These are phyloP conservation scores for Chaetomium cochliodes DNA, from an alignment of 495 filamentous ascomycete species.

Conservation along the genomic window DNA sequence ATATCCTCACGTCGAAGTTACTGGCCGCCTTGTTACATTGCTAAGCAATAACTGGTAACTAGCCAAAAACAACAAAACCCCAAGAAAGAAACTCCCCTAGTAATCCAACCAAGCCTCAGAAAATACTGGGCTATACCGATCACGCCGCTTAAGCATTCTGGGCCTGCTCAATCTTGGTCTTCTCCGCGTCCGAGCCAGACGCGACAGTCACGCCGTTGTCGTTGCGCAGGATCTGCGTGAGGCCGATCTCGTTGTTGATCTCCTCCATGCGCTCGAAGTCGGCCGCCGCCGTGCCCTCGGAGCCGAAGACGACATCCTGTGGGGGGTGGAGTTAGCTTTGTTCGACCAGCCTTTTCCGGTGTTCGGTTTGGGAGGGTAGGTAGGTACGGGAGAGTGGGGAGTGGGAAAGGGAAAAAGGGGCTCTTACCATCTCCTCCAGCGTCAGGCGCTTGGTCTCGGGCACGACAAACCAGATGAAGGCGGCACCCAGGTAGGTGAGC, in stretches of 20 bases:
- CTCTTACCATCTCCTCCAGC: constrained; percentile 55
- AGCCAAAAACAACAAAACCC: not conserved
- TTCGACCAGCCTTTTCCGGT: no score
- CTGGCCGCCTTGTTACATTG: no score
- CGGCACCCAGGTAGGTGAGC: constrained; percentile 64
- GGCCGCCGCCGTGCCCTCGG: constrained; percentile 64
- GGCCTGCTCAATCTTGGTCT: constrained; percentile 22
- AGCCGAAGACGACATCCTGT: constrained; percentile 73
- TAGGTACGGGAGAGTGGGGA: no score
- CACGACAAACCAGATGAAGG: constrained; percentile 73
- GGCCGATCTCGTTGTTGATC: constrained; percentile 70
- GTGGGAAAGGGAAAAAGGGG: no score
- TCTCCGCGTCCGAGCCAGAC: constrained; percentile 29
- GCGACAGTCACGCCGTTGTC: constrained; percentile 25
- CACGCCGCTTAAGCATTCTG: constrained; percentile 12
- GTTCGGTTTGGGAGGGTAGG: constrained; percentile 10
- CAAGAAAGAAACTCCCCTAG: not conserved
- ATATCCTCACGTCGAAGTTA: no score
- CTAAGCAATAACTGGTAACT: no score
- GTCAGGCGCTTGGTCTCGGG: constrained; percentile 70
- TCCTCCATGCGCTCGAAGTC: constrained; percentile 71
- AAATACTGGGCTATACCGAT: not conserved
- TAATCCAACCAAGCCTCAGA: not conserved
- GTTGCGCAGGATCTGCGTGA: constrained; percentile 45
- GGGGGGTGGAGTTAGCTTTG: constrained; percentile 37